Evolutionary conservation across 495 filamentous ascomycete genomes (phyloP).

Genomic region (Astrocystis sublimbata): DNA sequence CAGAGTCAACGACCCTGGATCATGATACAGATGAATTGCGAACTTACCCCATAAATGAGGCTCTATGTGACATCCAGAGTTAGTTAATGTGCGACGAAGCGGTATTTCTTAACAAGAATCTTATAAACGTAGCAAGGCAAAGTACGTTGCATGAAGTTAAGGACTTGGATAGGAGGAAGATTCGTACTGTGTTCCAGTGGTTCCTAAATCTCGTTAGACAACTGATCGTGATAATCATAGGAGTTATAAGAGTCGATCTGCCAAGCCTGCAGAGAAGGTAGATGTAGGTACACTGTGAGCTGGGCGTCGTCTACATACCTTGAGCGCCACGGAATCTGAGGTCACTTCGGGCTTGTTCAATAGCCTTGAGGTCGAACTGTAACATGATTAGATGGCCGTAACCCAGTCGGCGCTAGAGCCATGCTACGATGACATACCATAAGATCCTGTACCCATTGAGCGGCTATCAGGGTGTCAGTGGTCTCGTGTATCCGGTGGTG

Average conservation of each 20-base stretch:
- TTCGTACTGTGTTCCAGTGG: conserved; percentile 45
- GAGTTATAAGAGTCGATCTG: not conserved
- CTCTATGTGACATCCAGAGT: conserved; percentile 29
- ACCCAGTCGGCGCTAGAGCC: not conserved
- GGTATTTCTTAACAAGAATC: not conserved
- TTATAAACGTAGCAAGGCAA: not conserved
- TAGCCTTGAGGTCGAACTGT: conserved; percentile 68
- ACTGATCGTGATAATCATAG: not conserved
- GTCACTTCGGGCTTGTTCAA: conserved; percentile 71
- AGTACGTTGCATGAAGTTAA: not conserved
- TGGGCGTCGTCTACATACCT: conserved; percentile 65
- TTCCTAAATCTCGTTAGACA: conserved; percentile 33
- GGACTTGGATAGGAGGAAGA: not conserved
- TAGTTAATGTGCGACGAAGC: not conserved
- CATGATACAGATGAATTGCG: not conserved
- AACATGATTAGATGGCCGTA: not conserved
- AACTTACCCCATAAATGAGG: conserved; percentile 66
- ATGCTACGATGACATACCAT: conserved; percentile 48
- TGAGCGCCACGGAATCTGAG: conserved; percentile 84
- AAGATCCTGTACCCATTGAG: conserved; percentile 85
- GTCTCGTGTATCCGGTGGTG: conserved; percentile 37
- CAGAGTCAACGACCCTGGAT: not conserved
- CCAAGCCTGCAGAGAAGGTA: not conserved
- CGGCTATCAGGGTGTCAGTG: conserved; percentile 77
- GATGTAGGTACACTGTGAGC: conserved; percentile 1